Evolutionary conservation across 352 stramenopile species (phyloP), one percentile per base, ranked within the genome.

Genomic region (Phytopythium boreale): DNA sequence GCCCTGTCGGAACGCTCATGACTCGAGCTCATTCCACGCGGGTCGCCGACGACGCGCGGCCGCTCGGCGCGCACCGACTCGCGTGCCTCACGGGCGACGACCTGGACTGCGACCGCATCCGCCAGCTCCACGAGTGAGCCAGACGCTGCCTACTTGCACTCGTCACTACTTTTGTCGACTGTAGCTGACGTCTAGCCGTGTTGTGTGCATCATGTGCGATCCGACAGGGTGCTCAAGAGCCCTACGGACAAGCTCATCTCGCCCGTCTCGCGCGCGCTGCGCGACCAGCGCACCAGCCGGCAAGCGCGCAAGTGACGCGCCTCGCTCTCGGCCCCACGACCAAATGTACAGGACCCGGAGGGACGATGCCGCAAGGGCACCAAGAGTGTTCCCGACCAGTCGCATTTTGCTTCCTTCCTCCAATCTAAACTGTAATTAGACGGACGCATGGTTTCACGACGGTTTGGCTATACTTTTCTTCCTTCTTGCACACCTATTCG

Each of bases 191-290:
- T 8, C 1, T 47, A 8, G 41, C 15, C 17, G 41, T 22, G 15
- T 4, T 10, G 43, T 26, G 37, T 44, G 37, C 11, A 19, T 34
- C 11, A 44, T 3, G 12, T 63, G 14, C 44, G 26, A 34, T 7
- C 29, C 17, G 22, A 22, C 36, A 92, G 80, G 56, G 60, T 92
- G 43, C 65, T 87, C 0, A 75, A 67, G 14, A 92, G 82, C 44
- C 82, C 82, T 1, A 92, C 82, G 9, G 82, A 92, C 67, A 84
- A 77, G 49, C 66, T 89, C 62, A 29, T 90, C n/a, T 90, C 82
- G 17, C 82, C 82, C 12, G 79, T 88, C 5, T 87, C 75, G 1
- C 71, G 70, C 29, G 80, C 80, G 15, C 58, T 91, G 15, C 71
- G 67, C 17, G 68, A 67, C 20, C 70, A 84, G 36, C 72, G 68